Percentiles rank a stretch among this genome's conserved stretches.
These are phyloP conservation scores for Emmonsiellopsis sp. DNA, from an alignment of 2,329 filamentous ascomycete species.

Conservation along the genomic window DNA sequence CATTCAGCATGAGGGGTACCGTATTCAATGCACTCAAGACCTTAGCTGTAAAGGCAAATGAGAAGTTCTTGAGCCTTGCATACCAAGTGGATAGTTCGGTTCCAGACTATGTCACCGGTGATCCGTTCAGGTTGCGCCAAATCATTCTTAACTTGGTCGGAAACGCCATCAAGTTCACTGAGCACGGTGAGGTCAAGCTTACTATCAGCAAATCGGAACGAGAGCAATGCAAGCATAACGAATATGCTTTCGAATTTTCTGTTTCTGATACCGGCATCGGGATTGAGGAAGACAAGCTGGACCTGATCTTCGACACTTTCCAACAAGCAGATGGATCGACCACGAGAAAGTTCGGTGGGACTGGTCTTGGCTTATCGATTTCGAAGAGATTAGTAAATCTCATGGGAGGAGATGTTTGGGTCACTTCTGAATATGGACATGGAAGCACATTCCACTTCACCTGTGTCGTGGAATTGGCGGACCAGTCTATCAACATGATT, in stretches of 20 bases:
- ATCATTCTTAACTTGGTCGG: constrained; percentile 96
- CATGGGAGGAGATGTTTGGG: constrained; percentile 96
- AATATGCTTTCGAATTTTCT: constrained; percentile 92
- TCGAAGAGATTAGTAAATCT: constrained; percentile 90
- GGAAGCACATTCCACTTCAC: constrained; percentile 97
- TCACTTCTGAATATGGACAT: constrained; percentile 81
- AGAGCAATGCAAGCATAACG: constrained; percentile 57
- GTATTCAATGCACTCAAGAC: constrained; percentile 98
- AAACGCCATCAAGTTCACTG: constrained; percentile 98
- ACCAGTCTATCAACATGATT: constrained; percentile 67
- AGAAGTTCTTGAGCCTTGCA: constrained; percentile 85
- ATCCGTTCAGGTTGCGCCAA: constrained; percentile 91
- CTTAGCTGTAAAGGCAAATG: constrained; percentile 91
- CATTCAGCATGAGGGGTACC: constrained; percentile 85
- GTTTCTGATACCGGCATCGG: constrained; percentile 96
- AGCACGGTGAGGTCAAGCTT: constrained; percentile 90
- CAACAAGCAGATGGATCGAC: constrained; percentile 97
- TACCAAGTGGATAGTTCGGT: constrained; percentile 91
- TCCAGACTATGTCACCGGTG: constrained; percentile 89
- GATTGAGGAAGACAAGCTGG: constrained; percentile 88
- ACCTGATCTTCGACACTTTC: constrained; percentile 97
- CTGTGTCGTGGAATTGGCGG: constrained; percentile 77
- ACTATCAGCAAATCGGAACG: constrained; percentile 67
- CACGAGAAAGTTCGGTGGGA: constrained; percentile 91
- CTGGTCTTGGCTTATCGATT: constrained; percentile 86